These are phyloP conservation scores for Ganoderma leucocontextum DNA, from an alignment of 1,284 basidiomycete genomes.

Conservation along the genomic window DNA sequence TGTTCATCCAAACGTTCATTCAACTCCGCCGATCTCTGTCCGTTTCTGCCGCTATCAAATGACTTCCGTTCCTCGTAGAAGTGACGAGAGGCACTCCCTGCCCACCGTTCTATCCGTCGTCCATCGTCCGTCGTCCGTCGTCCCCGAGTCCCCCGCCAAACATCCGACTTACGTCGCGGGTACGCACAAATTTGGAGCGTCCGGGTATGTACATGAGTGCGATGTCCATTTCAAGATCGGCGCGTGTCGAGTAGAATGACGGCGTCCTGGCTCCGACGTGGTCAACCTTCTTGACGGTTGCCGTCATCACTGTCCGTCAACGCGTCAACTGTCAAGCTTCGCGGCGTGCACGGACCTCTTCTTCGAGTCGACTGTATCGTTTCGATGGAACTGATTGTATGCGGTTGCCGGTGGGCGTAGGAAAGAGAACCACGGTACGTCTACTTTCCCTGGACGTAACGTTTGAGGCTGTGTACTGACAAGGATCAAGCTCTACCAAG, in stretches of 20 bases:
- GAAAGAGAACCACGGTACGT: slow-evolving; percentile 3
- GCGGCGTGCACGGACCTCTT: neutral
- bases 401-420: neutral
- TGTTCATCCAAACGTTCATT: neutral
- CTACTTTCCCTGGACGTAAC: neutral
- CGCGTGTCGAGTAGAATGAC: neutral
- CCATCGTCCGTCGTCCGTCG: too few species aligned
- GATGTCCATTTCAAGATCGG: neutral
- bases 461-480: neutral
- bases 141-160: neutral
- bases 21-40: neutral
- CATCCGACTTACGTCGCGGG: neutral
- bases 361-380: neutral
- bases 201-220: neutral
- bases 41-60: neutral
- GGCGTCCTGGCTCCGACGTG: slow-evolving; percentile 1
- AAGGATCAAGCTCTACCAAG: neutral
- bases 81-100: neutral
- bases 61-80: neutral
- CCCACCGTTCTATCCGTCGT: neutral
- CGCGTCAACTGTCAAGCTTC: neutral
- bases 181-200: neutral
- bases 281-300: neutral
- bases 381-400: neutral
- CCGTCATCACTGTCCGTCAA: neutral